Evolutionary conservation across 768 basidiomycete genomes (phyloP).

Genomic region (Saitozyma podzolica): DNA sequence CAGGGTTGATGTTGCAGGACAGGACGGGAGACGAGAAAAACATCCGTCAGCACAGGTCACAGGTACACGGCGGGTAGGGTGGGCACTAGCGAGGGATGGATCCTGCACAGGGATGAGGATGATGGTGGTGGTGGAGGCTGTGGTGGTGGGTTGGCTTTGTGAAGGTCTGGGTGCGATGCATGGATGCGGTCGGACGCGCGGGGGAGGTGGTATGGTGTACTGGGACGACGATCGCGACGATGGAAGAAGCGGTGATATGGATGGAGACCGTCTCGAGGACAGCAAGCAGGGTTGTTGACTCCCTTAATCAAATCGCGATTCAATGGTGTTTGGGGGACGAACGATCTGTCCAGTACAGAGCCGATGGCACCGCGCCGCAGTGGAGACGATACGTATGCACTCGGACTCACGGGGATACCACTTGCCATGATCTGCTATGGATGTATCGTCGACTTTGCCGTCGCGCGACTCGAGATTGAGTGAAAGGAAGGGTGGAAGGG

Average conservation of each 20-base stretch:
- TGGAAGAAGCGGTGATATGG: no score
- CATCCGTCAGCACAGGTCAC: background rate
- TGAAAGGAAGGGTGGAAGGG: no score
- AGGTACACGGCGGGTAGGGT: background rate
- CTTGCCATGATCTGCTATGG: slow-evolving; percentile 18
- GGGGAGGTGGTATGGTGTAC: no score
- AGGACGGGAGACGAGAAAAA: background rate
- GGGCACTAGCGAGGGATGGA: no score
- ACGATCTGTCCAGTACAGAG: background rate
- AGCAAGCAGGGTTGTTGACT: no score
- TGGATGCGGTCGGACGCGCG: background rate
- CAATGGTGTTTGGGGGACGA: background rate
- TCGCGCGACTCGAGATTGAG: no score
- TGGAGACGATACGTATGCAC: background rate
- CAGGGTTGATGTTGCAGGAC: background rate
- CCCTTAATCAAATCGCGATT: no score
- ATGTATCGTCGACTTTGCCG: no score
- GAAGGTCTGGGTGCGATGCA: no score
- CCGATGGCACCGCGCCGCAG: background rate
- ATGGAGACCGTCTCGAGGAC: no score
- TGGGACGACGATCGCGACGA: no score
- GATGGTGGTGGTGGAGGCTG: background rate
- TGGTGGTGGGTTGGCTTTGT: no score
- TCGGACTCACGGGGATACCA: slow-evolving; percentile 36
- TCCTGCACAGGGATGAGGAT: background rate